A percentile compares a stretch with the other conserved stretches of the same genome.
Evolutionary conservation across 768 basidiomycete species (phyloP).

Genomic region (Peribolospora kevripleyi): DNA sequence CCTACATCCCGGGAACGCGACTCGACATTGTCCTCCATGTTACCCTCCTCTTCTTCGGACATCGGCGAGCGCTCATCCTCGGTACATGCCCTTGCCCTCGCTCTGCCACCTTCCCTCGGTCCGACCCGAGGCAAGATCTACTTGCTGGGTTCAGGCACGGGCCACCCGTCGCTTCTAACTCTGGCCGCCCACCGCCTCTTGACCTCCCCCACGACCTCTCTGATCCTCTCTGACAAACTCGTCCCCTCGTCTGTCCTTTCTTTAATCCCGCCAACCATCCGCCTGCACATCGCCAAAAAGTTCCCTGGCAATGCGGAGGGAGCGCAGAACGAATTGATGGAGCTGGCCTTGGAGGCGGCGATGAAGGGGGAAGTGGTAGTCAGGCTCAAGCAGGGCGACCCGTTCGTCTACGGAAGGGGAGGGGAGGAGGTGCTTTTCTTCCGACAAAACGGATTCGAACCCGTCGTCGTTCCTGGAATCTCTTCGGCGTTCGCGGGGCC

Average conservation of each 20-base stretch:
- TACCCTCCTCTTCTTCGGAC: too few relatives aligned
- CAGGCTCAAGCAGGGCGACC: conserved; percentile 90
- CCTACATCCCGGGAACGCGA: too few relatives aligned
- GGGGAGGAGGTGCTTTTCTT: conserved; percentile 90
- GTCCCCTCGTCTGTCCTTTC: conserved; percentile 70
- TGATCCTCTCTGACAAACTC: conserved; percentile 88
- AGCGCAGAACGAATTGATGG: conserved; percentile 86
- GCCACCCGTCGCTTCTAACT: conserved; percentile 78
- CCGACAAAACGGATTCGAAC: conserved; percentile 58
- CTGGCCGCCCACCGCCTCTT: conserved; percentile 59
- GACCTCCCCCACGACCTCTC: conserved; percentile 42
- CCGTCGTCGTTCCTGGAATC: conserved; percentile 68
- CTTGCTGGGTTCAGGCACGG: conserved; percentile 83
- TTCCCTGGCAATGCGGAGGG: conserved; percentile 94
- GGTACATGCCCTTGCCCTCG: conserved; percentile 12
- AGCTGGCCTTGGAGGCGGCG: conserved; percentile 63
- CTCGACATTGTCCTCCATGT: too few relatives aligned
- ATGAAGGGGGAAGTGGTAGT: conserved; percentile 59
- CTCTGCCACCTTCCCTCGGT: conserved; percentile 14
- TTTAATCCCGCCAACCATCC: conserved; percentile 41
- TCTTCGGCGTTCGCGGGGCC: conserved; percentile 76
- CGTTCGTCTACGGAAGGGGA: conserved; percentile 74
- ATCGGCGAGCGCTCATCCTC: neutral
- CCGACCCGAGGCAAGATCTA: conserved; percentile 41
- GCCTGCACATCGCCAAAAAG: conserved; percentile 76